These are phyloP conservation scores for Carpinus viminea DNA, from an alignment of 306 rosid genomes.

Conservation along the genomic window DNA sequence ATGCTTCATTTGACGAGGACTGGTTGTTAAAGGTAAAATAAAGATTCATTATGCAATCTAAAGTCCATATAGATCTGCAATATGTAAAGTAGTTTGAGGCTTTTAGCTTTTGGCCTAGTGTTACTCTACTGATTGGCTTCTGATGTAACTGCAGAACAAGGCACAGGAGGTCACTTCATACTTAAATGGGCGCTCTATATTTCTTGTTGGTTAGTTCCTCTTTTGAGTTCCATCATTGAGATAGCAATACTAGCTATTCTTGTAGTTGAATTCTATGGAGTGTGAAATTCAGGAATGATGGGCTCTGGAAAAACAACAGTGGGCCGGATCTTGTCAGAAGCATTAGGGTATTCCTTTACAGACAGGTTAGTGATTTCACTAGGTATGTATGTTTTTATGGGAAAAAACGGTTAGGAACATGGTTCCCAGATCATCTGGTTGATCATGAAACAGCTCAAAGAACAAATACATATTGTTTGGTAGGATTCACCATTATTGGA, in stretches of 20 bases:
- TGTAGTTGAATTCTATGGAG: background rate
- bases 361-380: constrained; percentile 13
- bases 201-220: constrained; percentile 2
- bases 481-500: background rate
- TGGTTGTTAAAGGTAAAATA: constrained; percentile 6
- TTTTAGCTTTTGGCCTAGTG: background rate
- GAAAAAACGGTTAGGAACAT: background rate
- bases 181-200: constrained; percentile 16
- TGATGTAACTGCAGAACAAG: constrained; percentile 6
- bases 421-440: background rate
- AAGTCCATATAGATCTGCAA: background rate
- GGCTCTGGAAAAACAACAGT: constrained; percentile 24
- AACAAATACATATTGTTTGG: background rate
- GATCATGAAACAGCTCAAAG: background rate
- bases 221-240: background rate
- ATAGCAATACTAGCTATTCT: background rate
- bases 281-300: constrained; percentile 14
- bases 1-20: background rate
- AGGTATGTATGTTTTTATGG: too few species aligned
- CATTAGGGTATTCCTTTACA: constrained; percentile 20
- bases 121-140: background rate
- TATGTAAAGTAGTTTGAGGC: background rate
- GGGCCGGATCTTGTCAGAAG: constrained; percentile 17
- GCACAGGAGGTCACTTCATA: constrained; percentile 12
- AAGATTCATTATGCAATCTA: background rate